Conservation (phyloP, 495 filamentous ascomycete species). For the Jackrogersella minutella region DNA sequence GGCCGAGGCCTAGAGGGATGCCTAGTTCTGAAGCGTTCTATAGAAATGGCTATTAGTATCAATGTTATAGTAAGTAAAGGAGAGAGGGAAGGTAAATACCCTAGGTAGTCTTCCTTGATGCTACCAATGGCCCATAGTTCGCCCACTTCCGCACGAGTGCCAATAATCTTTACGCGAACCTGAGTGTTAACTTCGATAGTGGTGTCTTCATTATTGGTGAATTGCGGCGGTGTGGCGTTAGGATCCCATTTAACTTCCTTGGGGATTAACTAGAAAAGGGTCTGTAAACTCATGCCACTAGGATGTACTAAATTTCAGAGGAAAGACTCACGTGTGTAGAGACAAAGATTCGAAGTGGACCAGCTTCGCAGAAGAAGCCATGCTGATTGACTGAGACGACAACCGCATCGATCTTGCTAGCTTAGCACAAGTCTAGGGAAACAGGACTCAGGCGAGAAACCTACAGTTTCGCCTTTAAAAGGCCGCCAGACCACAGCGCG, state of each 20-base stretch:
- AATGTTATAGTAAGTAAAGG: not conserved
- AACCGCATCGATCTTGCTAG: constrained; percentile 82
- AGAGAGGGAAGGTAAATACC: constrained; percentile 44
- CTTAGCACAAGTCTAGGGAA: constrained; percentile 26
- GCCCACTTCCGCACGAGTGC: constrained; percentile 87
- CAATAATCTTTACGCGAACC: constrained; percentile 90
- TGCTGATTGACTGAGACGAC: constrained; percentile 88
- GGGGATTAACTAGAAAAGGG: constrained; percentile 79
- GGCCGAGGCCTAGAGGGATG: not conserved
- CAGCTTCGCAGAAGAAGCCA: constrained; percentile 91
- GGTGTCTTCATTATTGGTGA: constrained; percentile 86
- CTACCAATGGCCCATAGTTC: constrained; percentile 96
- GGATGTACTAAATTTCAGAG: not conserved
- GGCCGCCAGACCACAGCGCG: constrained; percentile 96
- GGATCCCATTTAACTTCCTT: constrained; percentile 91
- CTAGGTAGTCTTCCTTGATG: constrained; percentile 85
- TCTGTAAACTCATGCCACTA: constrained; percentile 29
- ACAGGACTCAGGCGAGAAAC: constrained; percentile 41
- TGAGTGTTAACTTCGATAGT: constrained; percentile 94
- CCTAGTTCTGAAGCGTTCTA: constrained; percentile 31
- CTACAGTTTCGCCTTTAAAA: constrained; percentile 94
- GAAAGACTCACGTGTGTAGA: constrained; percentile 74
- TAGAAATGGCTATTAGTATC: constrained; percentile 5
- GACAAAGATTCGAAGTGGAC: constrained; percentile 88
- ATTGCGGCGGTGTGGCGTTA: constrained; percentile 85